phyloP scores from a whole-genome alignment of 2,329 filamentous ascomycete genomes.

The Trichoderma simmonsii region DNA sequence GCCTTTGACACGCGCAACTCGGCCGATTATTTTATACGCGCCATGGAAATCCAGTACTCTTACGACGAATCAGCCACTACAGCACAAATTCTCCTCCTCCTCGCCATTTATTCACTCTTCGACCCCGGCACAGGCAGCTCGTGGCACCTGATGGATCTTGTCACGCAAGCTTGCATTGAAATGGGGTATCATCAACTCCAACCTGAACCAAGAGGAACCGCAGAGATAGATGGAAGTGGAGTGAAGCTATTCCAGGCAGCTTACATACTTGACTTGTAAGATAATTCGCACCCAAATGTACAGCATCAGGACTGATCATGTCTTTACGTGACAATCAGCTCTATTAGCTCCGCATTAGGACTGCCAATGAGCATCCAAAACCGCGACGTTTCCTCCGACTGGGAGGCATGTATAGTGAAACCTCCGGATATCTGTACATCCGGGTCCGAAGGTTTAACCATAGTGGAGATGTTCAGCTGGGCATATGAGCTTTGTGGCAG shows the following conservation, averaged over 20 bases:
- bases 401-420: neutral
- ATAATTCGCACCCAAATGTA: neutral
- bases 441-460: neutral
- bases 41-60: neutral
- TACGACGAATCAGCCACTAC: neutral
- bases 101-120: conserved; percentile 14
- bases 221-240: neutral
- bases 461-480: neutral
- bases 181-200: neutral
- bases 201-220: neutral
- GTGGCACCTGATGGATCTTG: conserved; percentile 15
- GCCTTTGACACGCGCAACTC: neutral
- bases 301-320: neutral
- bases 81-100: neutral
- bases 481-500: neutral
- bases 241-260: neutral
- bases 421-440: neutral
- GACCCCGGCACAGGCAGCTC: conserved; percentile 10
- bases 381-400: conserved; percentile 4
- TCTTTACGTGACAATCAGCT: neutral
- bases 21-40: neutral
- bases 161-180: neutral
- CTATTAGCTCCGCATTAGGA: conserved; percentile 9
- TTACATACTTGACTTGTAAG: neutral
- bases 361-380: conserved; percentile 11